Base-by-base conservation (phyloP, 2,329 filamentous ascomycete species). In the Plenodomus biglobosus region DNA sequence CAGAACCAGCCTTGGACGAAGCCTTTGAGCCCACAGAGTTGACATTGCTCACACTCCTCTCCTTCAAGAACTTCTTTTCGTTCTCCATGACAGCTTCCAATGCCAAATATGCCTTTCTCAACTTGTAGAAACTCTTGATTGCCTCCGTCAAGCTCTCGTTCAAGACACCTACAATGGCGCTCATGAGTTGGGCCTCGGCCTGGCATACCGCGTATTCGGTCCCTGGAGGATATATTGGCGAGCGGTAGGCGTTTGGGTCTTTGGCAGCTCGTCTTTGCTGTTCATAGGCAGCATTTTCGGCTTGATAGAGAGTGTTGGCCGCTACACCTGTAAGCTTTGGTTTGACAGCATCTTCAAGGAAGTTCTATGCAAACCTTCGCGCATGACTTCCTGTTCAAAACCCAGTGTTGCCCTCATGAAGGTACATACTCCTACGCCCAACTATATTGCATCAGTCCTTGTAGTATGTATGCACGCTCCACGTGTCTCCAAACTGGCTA, bases 91-190 rank as follows among this genome's bases (percentile, higher is more conserved):
- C 88, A 8, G 80, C 80, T 62, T 96, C 88, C 3, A 99, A 77
- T 0, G 90, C 87, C 34, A 90, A 76, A 64, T 88, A 97, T 0
- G 92, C 92, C 69, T 95, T 95, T 53, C 92, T 81, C 59, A 97
- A 74, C 72, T 94, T 95, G 68, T 95, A 95, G 65, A 97, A 97
- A 5, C 90, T 90, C 72, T 87, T 90, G 70, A 97, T 83, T 15
- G 85, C 90, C 70, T 97, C 94, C 0, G 92, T 92, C 61, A 97
- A 74, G 67, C 89, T 96, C 75, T 97, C 94, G 58, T 95, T 95
- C 61, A 97, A 76, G 15, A 97, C 89, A 0, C 85, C 90, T 0
- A 96, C 85, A 1, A 99, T 86, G 0, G 92, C 92, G 47, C 84
- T 82, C 87, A 96, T 95, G 54, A 96, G 79, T 71, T 96, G 90